A percentile compares a stretch with the other conserved stretches of the same genome.
Conservation (phyloP, 371 early-diverging fungal species). For the Entomophthora muscae region DNA sequence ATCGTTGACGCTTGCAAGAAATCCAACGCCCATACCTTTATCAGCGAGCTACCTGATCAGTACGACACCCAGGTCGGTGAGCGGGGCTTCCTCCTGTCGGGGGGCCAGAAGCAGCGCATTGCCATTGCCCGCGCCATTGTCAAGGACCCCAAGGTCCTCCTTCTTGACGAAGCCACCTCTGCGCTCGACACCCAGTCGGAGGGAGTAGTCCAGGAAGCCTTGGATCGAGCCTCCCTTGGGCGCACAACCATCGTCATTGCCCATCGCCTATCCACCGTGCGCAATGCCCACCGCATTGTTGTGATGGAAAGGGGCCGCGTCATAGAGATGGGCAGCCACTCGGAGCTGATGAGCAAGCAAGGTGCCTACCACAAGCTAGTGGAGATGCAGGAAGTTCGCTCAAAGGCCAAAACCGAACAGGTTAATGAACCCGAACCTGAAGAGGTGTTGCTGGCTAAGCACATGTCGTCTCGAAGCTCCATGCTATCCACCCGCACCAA, state of each 20-base stretch:
- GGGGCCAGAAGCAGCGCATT: slow-evolving; percentile 41
- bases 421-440: slow-evolving; percentile 6
- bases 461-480: not conserved
- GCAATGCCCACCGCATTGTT: slow-evolving; percentile 67
- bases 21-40: slow-evolving; percentile 58
- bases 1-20: slow-evolving; percentile 34
- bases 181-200: slow-evolving; percentile 72
- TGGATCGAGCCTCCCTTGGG: slow-evolving; percentile 52
- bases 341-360: slow-evolving; percentile 26
- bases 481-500: not conserved
- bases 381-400: slow-evolving; percentile 29
- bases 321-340: slow-evolving; percentile 53
- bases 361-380: slow-evolving; percentile 38
- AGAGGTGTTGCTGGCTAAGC: not conserved
- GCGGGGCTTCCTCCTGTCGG: slow-evolving; percentile 29
- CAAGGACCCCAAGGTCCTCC: slow-evolving; percentile 47
- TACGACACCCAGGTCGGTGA: slow-evolving; percentile 56
- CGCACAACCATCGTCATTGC: slow-evolving; percentile 89
- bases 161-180: slow-evolving; percentile 78
- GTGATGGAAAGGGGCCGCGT: slow-evolving; percentile 55
- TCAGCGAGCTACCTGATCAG: slow-evolving; percentile 45
- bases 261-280: slow-evolving; percentile 65
- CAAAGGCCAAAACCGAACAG: slow-evolving; percentile 8
- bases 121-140: slow-evolving; percentile 69
- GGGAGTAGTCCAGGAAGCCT: slow-evolving; percentile 55